Evolutionary conservation across 768 basidiomycete species (phyloP).

Genomic region (Serendipita sp.): DNA sequence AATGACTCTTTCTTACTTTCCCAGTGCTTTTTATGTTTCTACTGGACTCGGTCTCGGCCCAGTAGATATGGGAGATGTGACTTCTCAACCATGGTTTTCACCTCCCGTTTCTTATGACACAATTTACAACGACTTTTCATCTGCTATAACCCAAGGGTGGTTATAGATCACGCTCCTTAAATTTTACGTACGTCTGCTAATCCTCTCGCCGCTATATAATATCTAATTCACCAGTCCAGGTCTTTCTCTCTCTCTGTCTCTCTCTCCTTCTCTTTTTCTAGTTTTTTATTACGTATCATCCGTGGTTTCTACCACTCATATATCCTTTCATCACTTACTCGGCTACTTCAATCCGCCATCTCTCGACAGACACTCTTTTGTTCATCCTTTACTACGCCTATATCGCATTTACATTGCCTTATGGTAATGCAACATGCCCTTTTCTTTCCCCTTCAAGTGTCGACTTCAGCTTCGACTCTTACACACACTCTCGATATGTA

Average conservation of each 20-base stretch:
- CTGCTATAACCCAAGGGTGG: not conserved
- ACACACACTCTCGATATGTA: not conserved
- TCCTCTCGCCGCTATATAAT: not conserved
- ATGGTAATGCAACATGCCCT: not conserved
- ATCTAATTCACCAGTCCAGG: not conserved
- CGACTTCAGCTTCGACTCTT: not conserved
- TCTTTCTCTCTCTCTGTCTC: not conserved
- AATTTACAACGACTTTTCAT: not conserved
- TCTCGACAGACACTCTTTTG: constrained; percentile 5
- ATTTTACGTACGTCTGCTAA: not conserved
- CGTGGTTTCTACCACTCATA: not conserved
- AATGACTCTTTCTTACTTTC: not conserved
- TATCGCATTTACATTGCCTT: not conserved
- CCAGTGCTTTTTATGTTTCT: not conserved
- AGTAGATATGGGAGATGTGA: not conserved
- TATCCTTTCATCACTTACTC: not conserved
- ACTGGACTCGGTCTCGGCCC: not conserved
- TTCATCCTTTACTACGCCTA: not conserved
- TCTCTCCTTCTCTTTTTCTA: not conserved
- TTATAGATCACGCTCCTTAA: not conserved
- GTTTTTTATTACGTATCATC: not conserved
- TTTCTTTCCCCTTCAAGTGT: not conserved
- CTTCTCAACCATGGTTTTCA: not conserved
- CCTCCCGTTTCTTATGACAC: not conserved
- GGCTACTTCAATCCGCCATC: not conserved